These are phyloP conservation scores for Kingdonia uniflora DNA, from an alignment of 164 flowering plant genomes.

Conservation along the genomic window DNA sequence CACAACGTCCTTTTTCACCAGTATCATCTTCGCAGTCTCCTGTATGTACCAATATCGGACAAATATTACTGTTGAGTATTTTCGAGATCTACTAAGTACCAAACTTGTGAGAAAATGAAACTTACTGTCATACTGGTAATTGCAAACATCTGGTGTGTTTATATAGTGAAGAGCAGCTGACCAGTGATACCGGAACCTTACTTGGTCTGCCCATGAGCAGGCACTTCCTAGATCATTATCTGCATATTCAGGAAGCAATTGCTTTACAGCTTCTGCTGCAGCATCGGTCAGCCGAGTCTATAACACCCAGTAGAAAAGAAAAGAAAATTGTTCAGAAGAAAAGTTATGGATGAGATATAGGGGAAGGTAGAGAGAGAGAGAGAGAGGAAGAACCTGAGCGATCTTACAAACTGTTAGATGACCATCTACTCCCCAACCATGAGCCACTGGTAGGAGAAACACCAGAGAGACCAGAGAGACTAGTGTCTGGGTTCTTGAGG, in stretches of 20 bases:
- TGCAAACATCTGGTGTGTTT: constrained; percentile 75
- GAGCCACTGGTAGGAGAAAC: constrained; percentile 24
- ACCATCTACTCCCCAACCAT: constrained; percentile 67
- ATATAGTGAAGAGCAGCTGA: constrained; percentile 74
- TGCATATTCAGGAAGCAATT: constrained; percentile 52
- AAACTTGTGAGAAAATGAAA: background rate
- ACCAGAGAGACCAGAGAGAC: constrained; percentile 8
- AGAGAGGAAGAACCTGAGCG: constrained; percentile 45
- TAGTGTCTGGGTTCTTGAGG: constrained; percentile 2
- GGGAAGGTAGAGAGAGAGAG: background rate
- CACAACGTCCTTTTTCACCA: constrained; percentile 59
- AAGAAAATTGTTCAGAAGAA: background rate
- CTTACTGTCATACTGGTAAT: constrained; percentile 54
- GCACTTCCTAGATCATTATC: constrained; percentile 47
- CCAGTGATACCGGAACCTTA: constrained; percentile 71
- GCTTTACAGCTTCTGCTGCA: constrained; percentile 56
- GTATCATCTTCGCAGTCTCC: constrained; percentile 86
- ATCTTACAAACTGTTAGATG: constrained; percentile 49
- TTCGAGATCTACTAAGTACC: background rate
- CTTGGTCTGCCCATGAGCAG: constrained; percentile 78
- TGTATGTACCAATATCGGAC: constrained; percentile 11
- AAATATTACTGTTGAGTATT: background rate
- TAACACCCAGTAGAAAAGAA: constrained; percentile 1
- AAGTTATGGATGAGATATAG: background rate
- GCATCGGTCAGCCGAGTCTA: constrained; percentile 54